Evolutionary conservation across 139 green algal species (phyloP).

Genomic region (Micractinium conductrix): DNA sequence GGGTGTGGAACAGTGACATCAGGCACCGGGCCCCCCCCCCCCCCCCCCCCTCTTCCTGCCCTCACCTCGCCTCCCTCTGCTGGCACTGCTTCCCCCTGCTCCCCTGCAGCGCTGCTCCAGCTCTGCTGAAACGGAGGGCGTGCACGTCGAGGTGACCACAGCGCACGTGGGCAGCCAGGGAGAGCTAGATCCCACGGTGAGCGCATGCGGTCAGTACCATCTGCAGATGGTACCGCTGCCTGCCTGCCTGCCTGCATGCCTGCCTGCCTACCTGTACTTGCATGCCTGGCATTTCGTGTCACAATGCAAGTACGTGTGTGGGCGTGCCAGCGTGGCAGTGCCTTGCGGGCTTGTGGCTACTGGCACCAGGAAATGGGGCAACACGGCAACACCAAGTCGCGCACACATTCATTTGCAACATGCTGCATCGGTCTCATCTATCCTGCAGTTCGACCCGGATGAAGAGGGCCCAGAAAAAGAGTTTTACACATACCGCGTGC

Average conservation of each 20-base stretch:
- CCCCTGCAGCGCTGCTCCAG: conserved; percentile 15
- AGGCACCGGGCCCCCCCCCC: too few relatives aligned
- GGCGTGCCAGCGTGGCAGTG: not conserved
- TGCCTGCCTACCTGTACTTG: too few relatives aligned
- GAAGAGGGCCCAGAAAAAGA: conserved; percentile 19
- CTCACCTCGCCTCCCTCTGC: not conserved
- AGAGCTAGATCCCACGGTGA: conserved; percentile 9
- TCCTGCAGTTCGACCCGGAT: conserved; percentile 17
- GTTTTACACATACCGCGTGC: conserved; percentile 48
- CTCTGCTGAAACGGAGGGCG: conserved; percentile 26
- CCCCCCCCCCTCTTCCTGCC: not conserved
- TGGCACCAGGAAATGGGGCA: not conserved
- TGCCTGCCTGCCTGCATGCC: not conserved
- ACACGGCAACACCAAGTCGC: not conserved
- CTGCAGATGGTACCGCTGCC: not conserved
- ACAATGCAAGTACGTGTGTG: not conserved
- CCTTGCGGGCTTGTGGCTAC: not conserved
- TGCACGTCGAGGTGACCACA: conserved; percentile 50
- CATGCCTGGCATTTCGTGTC: not conserved
- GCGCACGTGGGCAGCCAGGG: conserved; percentile 28
- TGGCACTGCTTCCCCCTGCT: not conserved
- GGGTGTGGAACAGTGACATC: too few relatives aligned
- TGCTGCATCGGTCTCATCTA: too few relatives aligned
- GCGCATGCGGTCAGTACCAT: not conserved
- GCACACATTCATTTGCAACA: too few relatives aligned